Percentiles rank a stretch among this genome's conserved stretches.
Evolutionary conservation across 2,329 filamentous ascomycete species (phyloP).

Genomic region (Metarhizium album): DNA sequence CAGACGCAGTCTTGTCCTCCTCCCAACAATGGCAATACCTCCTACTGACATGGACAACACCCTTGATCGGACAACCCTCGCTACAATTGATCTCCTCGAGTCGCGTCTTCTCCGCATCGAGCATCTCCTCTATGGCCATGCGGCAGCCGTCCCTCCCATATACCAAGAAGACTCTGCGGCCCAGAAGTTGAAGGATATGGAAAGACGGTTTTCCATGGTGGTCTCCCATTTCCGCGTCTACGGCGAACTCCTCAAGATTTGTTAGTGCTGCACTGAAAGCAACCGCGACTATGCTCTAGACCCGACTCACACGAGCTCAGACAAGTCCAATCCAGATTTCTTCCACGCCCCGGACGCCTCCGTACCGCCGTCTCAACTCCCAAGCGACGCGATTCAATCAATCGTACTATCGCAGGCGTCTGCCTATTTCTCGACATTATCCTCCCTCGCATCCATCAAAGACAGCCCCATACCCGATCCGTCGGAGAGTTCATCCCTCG

Average conservation of each 20-base stretch:
- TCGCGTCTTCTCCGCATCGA: constrained; percentile 49
- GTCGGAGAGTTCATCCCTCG: constrained; percentile 42
- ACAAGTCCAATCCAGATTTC: constrained; percentile 42
- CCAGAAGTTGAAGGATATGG: constrained; percentile 37
- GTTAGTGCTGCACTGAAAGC: constrained; percentile 27
- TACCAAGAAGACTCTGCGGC: constrained; percentile 31
- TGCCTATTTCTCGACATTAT: constrained; percentile 44
- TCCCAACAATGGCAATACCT: neutral
- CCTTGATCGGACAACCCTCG: constrained; percentile 41
- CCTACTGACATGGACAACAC: constrained; percentile 20
- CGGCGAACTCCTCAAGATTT: constrained; percentile 48
- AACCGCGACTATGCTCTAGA: neutral
- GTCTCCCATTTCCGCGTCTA: constrained; percentile 44
- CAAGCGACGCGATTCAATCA: constrained; percentile 39
- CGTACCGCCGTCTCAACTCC: constrained; percentile 40
- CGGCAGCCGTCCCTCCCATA: constrained; percentile 18
- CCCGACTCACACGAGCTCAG: constrained; percentile 20
- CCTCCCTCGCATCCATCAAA: constrained; percentile 44
- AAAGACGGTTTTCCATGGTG: constrained; percentile 41
- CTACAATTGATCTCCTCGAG: constrained; percentile 46
- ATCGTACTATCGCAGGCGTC: constrained; percentile 47
- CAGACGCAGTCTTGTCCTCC: too few relatives aligned
- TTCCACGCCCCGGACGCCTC: constrained; percentile 38
- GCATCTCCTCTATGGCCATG: constrained; percentile 43
- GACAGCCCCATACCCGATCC: constrained; percentile 48